phyloP scores from a whole-genome alignment of 768 basidiomycete genomes.

The Agaricus subrufescens region DNA sequence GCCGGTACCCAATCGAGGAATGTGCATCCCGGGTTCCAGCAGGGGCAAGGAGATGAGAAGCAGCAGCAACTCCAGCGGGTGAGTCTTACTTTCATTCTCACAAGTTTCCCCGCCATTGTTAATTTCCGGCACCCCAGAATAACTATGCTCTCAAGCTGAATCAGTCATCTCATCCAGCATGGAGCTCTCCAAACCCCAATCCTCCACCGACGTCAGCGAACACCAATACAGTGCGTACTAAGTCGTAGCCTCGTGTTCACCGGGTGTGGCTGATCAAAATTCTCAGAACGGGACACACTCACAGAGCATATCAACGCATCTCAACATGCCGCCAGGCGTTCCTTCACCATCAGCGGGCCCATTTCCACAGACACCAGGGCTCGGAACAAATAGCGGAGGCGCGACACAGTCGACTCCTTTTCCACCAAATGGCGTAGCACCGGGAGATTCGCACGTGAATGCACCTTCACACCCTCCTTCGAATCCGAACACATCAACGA shows the following conservation, averaged over 20 bases:
- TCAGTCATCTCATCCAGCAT: slow-evolving; percentile 56
- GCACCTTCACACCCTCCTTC: slow-evolving; percentile 28
- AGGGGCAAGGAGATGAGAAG: slow-evolving; percentile 60
- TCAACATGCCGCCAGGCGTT: slow-evolving; percentile 48
- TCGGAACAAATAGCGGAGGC: slow-evolving; percentile 21
- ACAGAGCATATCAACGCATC: slow-evolving; percentile 38
- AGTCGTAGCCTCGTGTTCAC: background rate
- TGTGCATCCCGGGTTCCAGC: slow-evolving; percentile 50
- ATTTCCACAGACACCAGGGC: slow-evolving; percentile 20
- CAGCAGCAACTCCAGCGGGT: slow-evolving; percentile 59
- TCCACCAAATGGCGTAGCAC: slow-evolving; percentile 30
- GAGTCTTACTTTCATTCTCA: slow-evolving; percentile 25
- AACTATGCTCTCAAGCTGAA: slow-evolving; percentile 63
- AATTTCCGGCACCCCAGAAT: slow-evolving; percentile 28
- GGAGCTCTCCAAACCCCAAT: slow-evolving; percentile 52
- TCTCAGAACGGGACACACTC: slow-evolving; percentile 33
- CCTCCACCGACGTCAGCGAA: slow-evolving; percentile 24
- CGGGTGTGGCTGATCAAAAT: background rate
- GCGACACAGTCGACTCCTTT: slow-evolving; percentile 28
- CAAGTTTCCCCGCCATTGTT: background rate
- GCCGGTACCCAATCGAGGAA: slow-evolving; percentile 37
- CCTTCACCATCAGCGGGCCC: slow-evolving; percentile 25
- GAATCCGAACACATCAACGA: slow-evolving; percentile 29
- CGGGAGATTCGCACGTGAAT: slow-evolving; percentile 27
- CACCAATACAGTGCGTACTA: slow-evolving; percentile 8